Percentiles rank a stretch among this genome's conserved stretches.
Conservation (phyloP, 2,329 filamentous ascomycete species). For the Ophiobolus disseminans region DNA sequence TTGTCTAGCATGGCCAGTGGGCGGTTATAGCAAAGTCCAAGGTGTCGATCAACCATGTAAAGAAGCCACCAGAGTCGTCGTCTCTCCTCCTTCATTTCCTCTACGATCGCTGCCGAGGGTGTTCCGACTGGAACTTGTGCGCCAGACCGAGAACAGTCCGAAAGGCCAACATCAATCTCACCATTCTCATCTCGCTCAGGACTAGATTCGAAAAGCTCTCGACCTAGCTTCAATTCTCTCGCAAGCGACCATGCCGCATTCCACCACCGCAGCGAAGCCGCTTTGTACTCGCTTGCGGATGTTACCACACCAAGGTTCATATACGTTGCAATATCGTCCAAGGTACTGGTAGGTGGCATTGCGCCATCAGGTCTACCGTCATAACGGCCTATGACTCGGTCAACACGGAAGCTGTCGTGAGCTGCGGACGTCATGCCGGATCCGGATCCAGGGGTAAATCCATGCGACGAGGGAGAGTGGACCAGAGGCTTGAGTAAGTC, state of each 20-base stretch:
- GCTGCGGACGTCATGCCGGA: slow-evolving; percentile 80
- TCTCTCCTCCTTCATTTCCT: slow-evolving; percentile 75
- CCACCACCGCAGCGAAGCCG: slow-evolving; percentile 91
- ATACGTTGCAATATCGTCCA: slow-evolving; percentile 90
- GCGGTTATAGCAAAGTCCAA: slow-evolving; percentile 89
- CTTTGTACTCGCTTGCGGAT: slow-evolving; percentile 84
- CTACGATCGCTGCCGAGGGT: slow-evolving; percentile 45
- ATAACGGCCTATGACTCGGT: slow-evolving; percentile 62
- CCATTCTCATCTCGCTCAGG: slow-evolving; percentile 48
- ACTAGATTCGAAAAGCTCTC: slow-evolving; percentile 71
- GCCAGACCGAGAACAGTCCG: slow-evolving; percentile 37
- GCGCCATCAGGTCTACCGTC: slow-evolving; percentile 56
- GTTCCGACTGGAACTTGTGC: slow-evolving; percentile 34
- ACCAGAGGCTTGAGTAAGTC: slow-evolving; percentile 86
- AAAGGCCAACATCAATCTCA: slow-evolving; percentile 47
- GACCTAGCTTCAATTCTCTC: slow-evolving; percentile 84
- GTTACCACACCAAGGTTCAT: slow-evolving; percentile 90
- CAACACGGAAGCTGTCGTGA: slow-evolving; percentile 79
- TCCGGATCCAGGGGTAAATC: slow-evolving; percentile 59
- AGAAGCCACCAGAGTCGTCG: slow-evolving; percentile 92
- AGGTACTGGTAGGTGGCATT: slow-evolving; percentile 65
- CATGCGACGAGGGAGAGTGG: slow-evolving; percentile 69
- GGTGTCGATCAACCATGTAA: slow-evolving; percentile 82
- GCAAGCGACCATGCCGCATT: slow-evolving; percentile 90
- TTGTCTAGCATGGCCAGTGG: slow-evolving; percentile 82